Conservation (phyloP, 2,329 filamentous ascomycete species). For the Coniochaeta sp. region DNA sequence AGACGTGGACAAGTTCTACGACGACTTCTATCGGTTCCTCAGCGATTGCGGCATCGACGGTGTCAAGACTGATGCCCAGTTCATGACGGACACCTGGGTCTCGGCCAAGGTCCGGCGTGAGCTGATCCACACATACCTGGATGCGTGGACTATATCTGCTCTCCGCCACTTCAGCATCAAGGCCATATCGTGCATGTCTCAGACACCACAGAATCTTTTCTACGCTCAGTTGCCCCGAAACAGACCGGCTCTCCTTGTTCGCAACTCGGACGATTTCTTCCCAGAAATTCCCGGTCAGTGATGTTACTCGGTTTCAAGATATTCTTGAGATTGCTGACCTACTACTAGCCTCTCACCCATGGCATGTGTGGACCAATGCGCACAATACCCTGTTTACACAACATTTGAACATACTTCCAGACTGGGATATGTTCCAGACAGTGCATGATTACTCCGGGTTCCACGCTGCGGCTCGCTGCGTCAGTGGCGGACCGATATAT, state of each 20-base stretch:
- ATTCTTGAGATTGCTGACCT: not conserved
- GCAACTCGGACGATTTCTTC: slow-evolving; percentile 91
- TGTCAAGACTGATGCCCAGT: slow-evolving; percentile 92
- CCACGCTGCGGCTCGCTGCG: slow-evolving; percentile 82
- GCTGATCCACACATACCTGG: slow-evolving; percentile 70
- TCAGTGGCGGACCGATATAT: slow-evolving; percentile 88
- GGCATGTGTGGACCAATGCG: slow-evolving; percentile 93
- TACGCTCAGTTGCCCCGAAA: slow-evolving; percentile 73
- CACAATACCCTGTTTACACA: slow-evolving; percentile 79
- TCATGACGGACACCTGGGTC: slow-evolving; percentile 71
- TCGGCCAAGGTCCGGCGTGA: slow-evolving; percentile 62
- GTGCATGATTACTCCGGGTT: slow-evolving; percentile 64
- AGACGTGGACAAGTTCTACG: slow-evolving; percentile 70
- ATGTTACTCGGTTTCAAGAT: not conserved
- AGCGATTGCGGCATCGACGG: slow-evolving; percentile 66
- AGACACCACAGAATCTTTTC: slow-evolving; percentile 79
- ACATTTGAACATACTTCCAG: slow-evolving; percentile 79
- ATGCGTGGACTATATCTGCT: slow-evolving; percentile 75
- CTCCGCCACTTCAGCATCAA: slow-evolving; percentile 71
- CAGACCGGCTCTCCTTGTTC: slow-evolving; percentile 63
- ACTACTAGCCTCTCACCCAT: slow-evolving; percentile 62
- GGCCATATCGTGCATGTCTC: slow-evolving; percentile 91
- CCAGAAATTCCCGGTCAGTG: slow-evolving; percentile 54
- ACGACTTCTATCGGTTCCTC: slow-evolving; percentile 87
- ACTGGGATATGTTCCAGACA: slow-evolving; percentile 69